Percentiles rank a stretch among this genome's conserved stretches.
These are phyloP conservation scores for Ehretia macrophylla DNA, from an alignment of 257 asterid species.

Conservation along the genomic window DNA sequence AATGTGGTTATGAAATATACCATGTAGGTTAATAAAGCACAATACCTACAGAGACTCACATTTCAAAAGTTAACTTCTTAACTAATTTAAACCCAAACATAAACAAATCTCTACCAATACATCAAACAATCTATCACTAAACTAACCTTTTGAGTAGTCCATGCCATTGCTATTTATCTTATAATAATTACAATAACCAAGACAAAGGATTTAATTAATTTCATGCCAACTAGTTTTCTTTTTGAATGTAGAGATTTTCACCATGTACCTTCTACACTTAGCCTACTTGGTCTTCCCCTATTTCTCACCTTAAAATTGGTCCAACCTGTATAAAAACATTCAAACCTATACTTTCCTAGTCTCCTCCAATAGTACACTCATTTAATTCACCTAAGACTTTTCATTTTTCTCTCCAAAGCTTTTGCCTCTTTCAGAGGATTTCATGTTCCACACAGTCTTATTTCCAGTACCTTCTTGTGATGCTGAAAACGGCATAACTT, in stretches of 20 bases:
- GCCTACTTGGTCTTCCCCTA: conserved; percentile 9
- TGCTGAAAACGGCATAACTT: conserved; percentile 23
- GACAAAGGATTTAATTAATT: background rate
- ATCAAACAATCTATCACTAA: too few species aligned
- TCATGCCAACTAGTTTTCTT: too few species aligned
- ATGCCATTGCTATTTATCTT: too few species aligned
- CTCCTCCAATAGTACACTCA: conserved; percentile 24
- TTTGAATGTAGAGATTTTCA: too few species aligned
- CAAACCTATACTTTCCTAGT: conserved; percentile 13
- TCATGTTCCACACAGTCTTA: conserved; percentile 13
- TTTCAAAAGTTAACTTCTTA: too few species aligned
- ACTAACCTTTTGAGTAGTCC: too few species aligned
- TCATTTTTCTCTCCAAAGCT: conserved; percentile 15
- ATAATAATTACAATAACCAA: background rate
- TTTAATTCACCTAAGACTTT: conserved; percentile 32
- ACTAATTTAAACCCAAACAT: too few species aligned
- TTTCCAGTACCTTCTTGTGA: background rate
- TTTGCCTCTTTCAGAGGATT: conserved; percentile 11
- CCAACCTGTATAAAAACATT: conserved; percentile 12
- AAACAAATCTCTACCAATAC: too few species aligned
- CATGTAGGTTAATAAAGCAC: too few species aligned
- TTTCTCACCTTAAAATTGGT: conserved; percentile 19
- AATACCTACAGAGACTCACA: too few species aligned
- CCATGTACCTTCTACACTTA: too few species aligned
- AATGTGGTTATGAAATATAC: too few species aligned